A percentile compares a stretch with the other conserved stretches of the same genome.
Evolutionary conservation across 352 stramenopile species (phyloP).

Genomic region (Phytopythium montanum): DNA sequence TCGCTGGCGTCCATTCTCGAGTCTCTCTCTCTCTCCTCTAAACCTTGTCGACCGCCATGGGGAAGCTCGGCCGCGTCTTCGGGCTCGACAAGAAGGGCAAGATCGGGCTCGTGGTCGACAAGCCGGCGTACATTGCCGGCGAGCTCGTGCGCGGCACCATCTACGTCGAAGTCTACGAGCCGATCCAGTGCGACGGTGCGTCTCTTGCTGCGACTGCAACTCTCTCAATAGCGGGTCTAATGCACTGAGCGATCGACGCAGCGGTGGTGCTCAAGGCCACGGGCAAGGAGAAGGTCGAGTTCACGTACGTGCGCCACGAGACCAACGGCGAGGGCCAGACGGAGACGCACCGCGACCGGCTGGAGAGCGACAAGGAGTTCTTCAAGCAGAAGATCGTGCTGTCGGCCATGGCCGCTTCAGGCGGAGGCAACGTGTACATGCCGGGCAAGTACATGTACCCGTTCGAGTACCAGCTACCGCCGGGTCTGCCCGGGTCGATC

Average conservation of each 20-base stretch:
- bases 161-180: conserved; percentile 44
- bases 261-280: conserved; percentile 58
- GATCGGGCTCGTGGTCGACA: conserved; percentile 49
- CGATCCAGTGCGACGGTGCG: conserved; percentile 62
- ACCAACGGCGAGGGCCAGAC: conserved; percentile 30
- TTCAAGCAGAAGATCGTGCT: conserved; percentile 76
- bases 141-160: conserved; percentile 57
- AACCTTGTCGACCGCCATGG: conserved; percentile 34
- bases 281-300: conserved; percentile 67
- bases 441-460: conserved; percentile 55
- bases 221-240: not conserved
- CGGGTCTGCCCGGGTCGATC: conserved; percentile 49
- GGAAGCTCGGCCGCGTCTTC: conserved; percentile 44
- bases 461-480: conserved; percentile 62
- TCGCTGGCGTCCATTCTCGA: too few species aligned
- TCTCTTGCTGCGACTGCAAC: not conserved
- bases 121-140: conserved; percentile 54
- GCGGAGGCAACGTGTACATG: conserved; percentile 20
- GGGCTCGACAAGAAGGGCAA: conserved; percentile 61
- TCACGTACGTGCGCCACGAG: conserved; percentile 28
- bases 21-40: too few species aligned
- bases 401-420: conserved; percentile 18
- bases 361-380: conserved; percentile 46
- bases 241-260: conserved; percentile 12
- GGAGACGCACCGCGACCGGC: conserved; percentile 17